phyloP scores from a whole-genome alignment of 768 basidiomycete genomes.

The Rhizopogon vesiculosus region DNA sequence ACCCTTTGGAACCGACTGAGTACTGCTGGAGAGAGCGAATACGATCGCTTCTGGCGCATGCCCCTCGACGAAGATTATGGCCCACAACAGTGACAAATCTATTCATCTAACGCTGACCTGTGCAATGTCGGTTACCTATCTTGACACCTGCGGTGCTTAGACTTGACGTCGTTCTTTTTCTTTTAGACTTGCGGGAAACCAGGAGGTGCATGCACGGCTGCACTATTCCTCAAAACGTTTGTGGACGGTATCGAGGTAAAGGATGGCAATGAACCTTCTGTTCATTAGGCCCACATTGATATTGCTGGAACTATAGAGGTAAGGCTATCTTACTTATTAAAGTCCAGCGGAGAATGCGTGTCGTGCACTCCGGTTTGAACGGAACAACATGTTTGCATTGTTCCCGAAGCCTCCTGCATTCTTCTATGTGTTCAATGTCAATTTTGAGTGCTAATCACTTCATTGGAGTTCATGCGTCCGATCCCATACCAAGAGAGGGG shows the following conservation, averaged over 20 bases:
- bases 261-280: constrained; percentile 44
- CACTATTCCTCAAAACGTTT: constrained; percentile 82
- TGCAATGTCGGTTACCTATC: constrained; percentile 43
- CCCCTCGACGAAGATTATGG: constrained; percentile 81
- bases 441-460: not conserved
- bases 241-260: constrained; percentile 68
- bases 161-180: not conserved
- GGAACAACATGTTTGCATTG: not conserved
- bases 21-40: constrained; percentile 65
- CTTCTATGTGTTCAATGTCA: not conserved
- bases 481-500: constrained; percentile 65
- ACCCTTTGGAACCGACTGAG: constrained; percentile 68
- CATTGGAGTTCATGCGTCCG: constrained; percentile 42
- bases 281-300: constrained; percentile 87
- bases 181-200: constrained; percentile 64
- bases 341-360: constrained; percentile 27
- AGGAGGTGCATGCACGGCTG: constrained; percentile 76
- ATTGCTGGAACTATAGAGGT: constrained; percentile 80
- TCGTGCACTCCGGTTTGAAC: constrained; percentile 15
- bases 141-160: not conserved
- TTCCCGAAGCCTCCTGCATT: not conserved
- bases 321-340: constrained; percentile 15
- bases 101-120: constrained; percentile 74
- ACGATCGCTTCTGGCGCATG: constrained; percentile 89
- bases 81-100: constrained; percentile 74